These are phyloP conservation scores for Arthrobotrys sphaeroides DNA, from an alignment of 2,329 filamentous ascomycete species.

Conservation along the genomic window DNA sequence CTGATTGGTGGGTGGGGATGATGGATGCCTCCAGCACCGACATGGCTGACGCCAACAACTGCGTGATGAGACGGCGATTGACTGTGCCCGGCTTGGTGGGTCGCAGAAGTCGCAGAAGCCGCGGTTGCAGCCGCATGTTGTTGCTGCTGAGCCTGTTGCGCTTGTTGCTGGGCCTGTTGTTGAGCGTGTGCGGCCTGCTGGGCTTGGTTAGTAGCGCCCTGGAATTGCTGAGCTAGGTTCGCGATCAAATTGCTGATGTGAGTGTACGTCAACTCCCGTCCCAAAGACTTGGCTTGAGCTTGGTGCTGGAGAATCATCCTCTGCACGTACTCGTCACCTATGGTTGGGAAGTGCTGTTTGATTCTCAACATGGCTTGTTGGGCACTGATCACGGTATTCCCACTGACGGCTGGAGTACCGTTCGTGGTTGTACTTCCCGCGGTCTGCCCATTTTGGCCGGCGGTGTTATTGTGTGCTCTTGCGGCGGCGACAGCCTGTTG, in stretches of 20 bases:
- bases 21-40: slow-evolving; percentile 47
- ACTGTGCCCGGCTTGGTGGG: slow-evolving; percentile 39
- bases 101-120: not conserved
- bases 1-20: slow-evolving; percentile 46
- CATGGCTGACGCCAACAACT: slow-evolving; percentile 25
- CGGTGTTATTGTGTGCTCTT: slow-evolving; percentile 28
- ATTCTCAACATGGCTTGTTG: slow-evolving; percentile 47
- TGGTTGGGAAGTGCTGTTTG: slow-evolving; percentile 49
- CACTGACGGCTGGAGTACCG: not conserved
- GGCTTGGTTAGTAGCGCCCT: slow-evolving; percentile 4
- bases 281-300: slow-evolving; percentile 40
- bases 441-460: slow-evolving; percentile 7
- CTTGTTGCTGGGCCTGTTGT: slow-evolving; percentile 27
- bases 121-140: slow-evolving; percentile 16
- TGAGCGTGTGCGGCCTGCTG: slow-evolving; percentile 1
- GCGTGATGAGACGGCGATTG: slow-evolving; percentile 33
- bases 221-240: slow-evolving; percentile 33
- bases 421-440: not conserved
- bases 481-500: slow-evolving; percentile 44
- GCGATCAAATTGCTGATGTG: slow-evolving; percentile 45
- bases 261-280: slow-evolving; percentile 38
- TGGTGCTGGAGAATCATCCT: slow-evolving; percentile 50
- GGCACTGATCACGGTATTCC: slow-evolving; percentile 24
- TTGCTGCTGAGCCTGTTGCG: slow-evolving; percentile 20
- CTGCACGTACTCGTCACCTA: slow-evolving; percentile 49